Evolutionary conservation across 2,329 filamentous ascomycete species (phyloP).

Genomic region (Aspergillus eucalypticola): DNA sequence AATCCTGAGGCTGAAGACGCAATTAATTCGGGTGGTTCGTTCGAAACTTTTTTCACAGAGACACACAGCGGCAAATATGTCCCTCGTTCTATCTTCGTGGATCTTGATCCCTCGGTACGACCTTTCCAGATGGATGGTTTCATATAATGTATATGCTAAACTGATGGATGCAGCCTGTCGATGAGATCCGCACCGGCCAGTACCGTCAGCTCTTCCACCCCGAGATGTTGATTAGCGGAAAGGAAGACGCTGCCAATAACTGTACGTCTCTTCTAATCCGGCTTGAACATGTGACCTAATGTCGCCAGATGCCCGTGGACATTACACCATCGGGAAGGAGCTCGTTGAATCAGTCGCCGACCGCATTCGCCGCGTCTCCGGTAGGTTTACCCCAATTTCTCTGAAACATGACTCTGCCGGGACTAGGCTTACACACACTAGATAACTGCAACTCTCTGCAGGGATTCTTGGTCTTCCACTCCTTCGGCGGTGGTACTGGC

Average conservation of each 20-base stretch:
- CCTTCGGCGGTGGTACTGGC: slow-evolving; percentile 67
- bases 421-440: slow-evolving; percentile 30
- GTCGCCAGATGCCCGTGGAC: slow-evolving; percentile 62
- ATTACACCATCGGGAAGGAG: slow-evolving; percentile 70
- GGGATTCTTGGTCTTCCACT: slow-evolving; percentile 69
- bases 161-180: slow-evolving; percentile 54
- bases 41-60: slow-evolving; percentile 68
- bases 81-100: slow-evolving; percentile 67
- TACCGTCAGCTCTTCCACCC: slow-evolving; percentile 67
- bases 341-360: slow-evolving; percentile 65
- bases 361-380: slow-evolving; percentile 64
- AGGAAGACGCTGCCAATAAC: slow-evolving; percentile 70
- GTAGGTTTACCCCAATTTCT: slow-evolving; percentile 39
- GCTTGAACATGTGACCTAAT: slow-evolving; percentile 17
- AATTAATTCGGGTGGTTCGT: slow-evolving; percentile 57
- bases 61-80: slow-evolving; percentile 67
- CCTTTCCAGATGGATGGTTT: no score
- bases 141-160: background rate
- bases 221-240: slow-evolving; percentile 66
- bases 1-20: slow-evolving; percentile 57
- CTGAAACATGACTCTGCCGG: background rate
- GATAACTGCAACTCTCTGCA: slow-evolving; percentile 68
- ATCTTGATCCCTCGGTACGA: slow-evolving; percentile 63
- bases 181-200: slow-evolving; percentile 65
- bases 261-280: slow-evolving; percentile 40